Evolutionary conservation across 768 basidiomycete genomes (phyloP).

Genomic region (Paxillus involutus): DNA sequence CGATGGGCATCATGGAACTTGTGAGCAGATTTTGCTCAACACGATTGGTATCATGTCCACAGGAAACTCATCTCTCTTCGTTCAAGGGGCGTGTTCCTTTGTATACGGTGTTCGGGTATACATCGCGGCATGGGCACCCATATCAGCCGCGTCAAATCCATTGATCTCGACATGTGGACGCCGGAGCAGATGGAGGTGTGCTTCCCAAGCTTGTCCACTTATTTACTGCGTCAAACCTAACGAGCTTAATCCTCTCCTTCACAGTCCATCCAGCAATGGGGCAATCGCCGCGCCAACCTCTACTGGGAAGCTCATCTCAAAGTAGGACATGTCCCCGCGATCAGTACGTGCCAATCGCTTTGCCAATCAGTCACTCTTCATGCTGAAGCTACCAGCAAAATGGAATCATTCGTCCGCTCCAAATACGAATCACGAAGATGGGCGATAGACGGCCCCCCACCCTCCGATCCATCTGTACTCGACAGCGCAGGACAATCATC

Average conservation of each 20-base stretch:
- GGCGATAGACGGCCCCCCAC: no score
- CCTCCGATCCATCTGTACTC: no score
- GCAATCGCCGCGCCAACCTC: slow-evolving; percentile 86
- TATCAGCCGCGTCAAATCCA: slow-evolving; percentile 95
- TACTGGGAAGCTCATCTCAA: slow-evolving; percentile 99
- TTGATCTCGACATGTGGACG: slow-evolving; percentile 97
- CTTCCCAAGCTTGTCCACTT: neutral
- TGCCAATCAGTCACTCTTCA: neutral
- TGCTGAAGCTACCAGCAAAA: slow-evolving; percentile 61
- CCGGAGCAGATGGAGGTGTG: slow-evolving; percentile 94
- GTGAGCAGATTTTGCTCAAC: slow-evolving; percentile 40
- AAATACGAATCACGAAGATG: slow-evolving; percentile 77
- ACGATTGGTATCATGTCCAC: neutral
- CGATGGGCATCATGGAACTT: slow-evolving; percentile 99
- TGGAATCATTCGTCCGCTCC: slow-evolving; percentile 95
- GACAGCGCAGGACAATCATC: no score
- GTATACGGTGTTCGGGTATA: slow-evolving; percentile 96
- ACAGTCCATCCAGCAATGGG: slow-evolving; percentile 90
- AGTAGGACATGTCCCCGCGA: slow-evolving; percentile 90
- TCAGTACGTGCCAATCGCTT: slow-evolving; percentile 61
- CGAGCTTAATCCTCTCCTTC: neutral
- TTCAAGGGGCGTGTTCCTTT: slow-evolving; percentile 85
- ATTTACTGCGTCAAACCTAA: neutral
- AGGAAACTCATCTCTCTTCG: neutral
- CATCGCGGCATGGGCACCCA: slow-evolving; percentile 99